Evolutionary conservation across 768 basidiomycete species (phyloP).

Genomic region (Cystobasidiopsis lactophilus): DNA sequence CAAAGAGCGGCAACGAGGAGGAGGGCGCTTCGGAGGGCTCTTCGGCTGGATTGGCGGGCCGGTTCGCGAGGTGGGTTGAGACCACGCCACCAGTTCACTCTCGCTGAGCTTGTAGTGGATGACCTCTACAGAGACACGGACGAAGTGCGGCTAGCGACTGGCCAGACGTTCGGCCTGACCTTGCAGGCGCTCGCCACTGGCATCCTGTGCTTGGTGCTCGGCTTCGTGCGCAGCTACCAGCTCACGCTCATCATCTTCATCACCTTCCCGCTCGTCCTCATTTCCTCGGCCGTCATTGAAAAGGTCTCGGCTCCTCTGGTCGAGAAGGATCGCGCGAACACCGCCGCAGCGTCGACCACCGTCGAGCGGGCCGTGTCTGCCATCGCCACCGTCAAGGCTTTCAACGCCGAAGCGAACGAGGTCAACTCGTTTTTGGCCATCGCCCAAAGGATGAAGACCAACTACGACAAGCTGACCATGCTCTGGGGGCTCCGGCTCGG

Average conservation of each 20-base stretch:
- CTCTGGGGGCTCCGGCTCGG: slow-evolving; percentile 58
- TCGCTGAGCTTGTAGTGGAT: not conserved
- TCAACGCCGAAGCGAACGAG: slow-evolving; percentile 50
- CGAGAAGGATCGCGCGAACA: slow-evolving; percentile 40
- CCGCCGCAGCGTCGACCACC: slow-evolving; percentile 50
- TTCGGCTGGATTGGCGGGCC: slow-evolving; percentile 79
- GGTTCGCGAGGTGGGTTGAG: slow-evolving; percentile 49
- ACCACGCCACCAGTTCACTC: slow-evolving; percentile 4
- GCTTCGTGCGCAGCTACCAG: slow-evolving; percentile 52
- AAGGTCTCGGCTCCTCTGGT: slow-evolving; percentile 44
- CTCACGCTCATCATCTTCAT: slow-evolving; percentile 83
- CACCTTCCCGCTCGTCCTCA: slow-evolving; percentile 55
- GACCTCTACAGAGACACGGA: slow-evolving; percentile 58
- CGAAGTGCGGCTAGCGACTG: slow-evolving; percentile 66
- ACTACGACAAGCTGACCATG: slow-evolving; percentile 36
- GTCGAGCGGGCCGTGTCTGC: slow-evolving; percentile 52
- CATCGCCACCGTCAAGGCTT: slow-evolving; percentile 78
- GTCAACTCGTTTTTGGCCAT: slow-evolving; percentile 32
- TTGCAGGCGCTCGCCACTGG: slow-evolving; percentile 63
- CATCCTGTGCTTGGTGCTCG: slow-evolving; percentile 55
- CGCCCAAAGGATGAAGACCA: slow-evolving; percentile 29
- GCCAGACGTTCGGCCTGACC: slow-evolving; percentile 52
- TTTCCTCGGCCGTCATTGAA: slow-evolving; percentile 59
- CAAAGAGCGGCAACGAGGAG: slow-evolving; percentile 30
- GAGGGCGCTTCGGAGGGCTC: slow-evolving; percentile 30